phyloP scores from a whole-genome alignment of 768 basidiomycete genomes.

The Kwoniella dejecticola region DNA sequence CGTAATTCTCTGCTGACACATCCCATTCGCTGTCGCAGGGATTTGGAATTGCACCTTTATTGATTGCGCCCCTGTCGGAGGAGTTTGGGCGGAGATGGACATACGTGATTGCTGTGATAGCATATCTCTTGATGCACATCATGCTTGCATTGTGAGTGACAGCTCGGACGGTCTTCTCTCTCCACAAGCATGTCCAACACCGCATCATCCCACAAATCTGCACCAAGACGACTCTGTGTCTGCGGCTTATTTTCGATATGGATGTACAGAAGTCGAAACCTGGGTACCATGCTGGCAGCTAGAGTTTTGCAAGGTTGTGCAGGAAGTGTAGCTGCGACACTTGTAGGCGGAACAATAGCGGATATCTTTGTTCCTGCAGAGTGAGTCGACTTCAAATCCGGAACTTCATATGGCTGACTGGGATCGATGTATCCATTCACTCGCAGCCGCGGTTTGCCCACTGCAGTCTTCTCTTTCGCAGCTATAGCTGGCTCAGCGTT shows the following conservation, averaged over 20 bases:
- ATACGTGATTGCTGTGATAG: constrained; percentile 31
- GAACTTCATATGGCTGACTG: no score
- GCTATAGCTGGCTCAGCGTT: constrained; percentile 67
- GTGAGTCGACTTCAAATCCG: constrained; percentile 10
- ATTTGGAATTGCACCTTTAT: constrained; percentile 48
- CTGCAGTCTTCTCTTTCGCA: constrained; percentile 69
- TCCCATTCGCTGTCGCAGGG: constrained; percentile 24
- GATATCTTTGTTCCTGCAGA: constrained; percentile 52
- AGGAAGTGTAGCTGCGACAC: constrained; percentile 53
- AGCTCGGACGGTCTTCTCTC: background rate
- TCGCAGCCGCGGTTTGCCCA: constrained; percentile 71
- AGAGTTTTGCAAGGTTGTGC: constrained; percentile 53
- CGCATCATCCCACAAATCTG: no score
- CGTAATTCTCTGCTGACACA: background rate
- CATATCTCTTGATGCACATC: constrained; percentile 15
- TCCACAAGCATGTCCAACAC: no score
- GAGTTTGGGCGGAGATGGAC: constrained; percentile 46
- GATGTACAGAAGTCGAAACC: constrained; percentile 35
- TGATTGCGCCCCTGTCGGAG: constrained; percentile 47
- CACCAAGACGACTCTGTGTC: no score
- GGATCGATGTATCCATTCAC: no score
- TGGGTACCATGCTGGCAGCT: constrained; percentile 51
- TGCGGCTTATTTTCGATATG: no score
- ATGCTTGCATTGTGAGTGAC: constrained; percentile 21
- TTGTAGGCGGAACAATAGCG: constrained; percentile 57